These are phyloP conservation scores for Trichoderma atrobrunneum DNA, from an alignment of 2,329 filamentous ascomycete species.

Conservation along the genomic window DNA sequence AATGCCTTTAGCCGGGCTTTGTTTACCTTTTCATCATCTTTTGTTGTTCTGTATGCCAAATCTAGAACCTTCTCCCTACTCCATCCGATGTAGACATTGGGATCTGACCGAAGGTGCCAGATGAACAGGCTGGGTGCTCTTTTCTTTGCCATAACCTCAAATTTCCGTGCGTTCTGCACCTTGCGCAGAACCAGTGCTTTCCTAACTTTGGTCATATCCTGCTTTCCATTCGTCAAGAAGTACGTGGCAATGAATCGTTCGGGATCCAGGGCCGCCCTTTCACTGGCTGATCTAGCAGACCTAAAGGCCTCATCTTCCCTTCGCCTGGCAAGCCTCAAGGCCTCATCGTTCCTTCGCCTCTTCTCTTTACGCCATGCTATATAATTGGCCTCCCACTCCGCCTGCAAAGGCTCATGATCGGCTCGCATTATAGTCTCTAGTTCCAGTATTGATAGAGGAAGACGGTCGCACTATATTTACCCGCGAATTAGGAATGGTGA, in stretches of 20 bases:
- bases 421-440: slow-evolving; percentile 12
- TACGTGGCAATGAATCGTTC: neutral
- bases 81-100: neutral
- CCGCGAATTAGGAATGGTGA: neutral
- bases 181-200: neutral
- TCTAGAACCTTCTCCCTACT: neutral
- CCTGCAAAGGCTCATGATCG: slow-evolving; percentile 15
- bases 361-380: neutral
- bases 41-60: neutral
- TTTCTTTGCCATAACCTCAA: neutral
- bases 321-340: neutral
- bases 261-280: neutral
- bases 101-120: too few species aligned
- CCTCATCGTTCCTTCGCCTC: neutral
- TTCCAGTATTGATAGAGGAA: neutral
- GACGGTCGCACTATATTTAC: neutral
- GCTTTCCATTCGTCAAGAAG: slow-evolving; percentile 1
- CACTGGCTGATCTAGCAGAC: neutral
- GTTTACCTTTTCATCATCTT: neutral
- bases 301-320: neutral
- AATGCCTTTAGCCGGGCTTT: neutral
- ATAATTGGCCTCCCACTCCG: neutral
- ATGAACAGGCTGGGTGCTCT: neutral
- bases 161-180: neutral
- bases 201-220: neutral